A percentile compares a stretch with the other conserved stretches of the same genome.
Evolutionary conservation across 1,284 basidiomycete genomes (phyloP).

Genomic region (Heterobasidion irregulare): DNA sequence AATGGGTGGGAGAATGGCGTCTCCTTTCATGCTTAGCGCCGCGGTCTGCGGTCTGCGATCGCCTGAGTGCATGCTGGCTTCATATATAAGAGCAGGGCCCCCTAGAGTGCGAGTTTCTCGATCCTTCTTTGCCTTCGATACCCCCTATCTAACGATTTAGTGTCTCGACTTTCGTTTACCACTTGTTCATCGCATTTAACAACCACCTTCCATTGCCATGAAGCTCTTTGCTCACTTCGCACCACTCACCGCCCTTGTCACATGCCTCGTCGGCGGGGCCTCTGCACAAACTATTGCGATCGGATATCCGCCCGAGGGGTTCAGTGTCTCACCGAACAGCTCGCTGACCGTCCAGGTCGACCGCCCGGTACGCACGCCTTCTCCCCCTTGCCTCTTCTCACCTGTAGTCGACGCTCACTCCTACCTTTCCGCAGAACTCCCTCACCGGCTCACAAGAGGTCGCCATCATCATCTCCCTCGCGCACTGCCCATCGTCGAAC

Average conservation of each 20-base stretch:
- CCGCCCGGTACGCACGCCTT: slow-evolving; percentile 27
- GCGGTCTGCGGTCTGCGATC: too few relatives aligned
- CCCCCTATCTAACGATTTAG: too few relatives aligned
- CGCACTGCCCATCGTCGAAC: slow-evolving; percentile 21
- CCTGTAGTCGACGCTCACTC: background rate
- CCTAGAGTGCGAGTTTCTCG: too few relatives aligned
- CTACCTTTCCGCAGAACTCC: slow-evolving; percentile 21
- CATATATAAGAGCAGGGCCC: too few relatives aligned
- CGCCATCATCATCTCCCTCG: slow-evolving; percentile 30
- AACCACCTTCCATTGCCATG: background rate
- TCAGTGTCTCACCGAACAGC: slow-evolving; percentile 25
- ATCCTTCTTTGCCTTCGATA: too few relatives aligned
- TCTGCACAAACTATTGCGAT: slow-evolving; percentile 34
- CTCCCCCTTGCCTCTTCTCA: background rate
- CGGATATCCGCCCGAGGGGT: slow-evolving; percentile 24
- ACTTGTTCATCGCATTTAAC: too few relatives aligned
- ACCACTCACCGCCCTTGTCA: slow-evolving; percentile 6
- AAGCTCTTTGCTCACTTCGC: background rate
- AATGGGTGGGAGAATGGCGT: too few relatives aligned
- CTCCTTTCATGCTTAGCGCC: too few relatives aligned
- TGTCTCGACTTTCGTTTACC: too few relatives aligned
- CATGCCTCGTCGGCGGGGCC: slow-evolving; percentile 10
- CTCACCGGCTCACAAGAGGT: slow-evolving; percentile 32
- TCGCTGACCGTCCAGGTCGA: slow-evolving; percentile 33
- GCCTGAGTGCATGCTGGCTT: too few relatives aligned